Percentiles rank a stretch among this genome's conserved stretches.
Evolutionary conservation across 2,329 filamentous ascomycete species (phyloP).

Genomic region (Tympanopsis confertula): DNA sequence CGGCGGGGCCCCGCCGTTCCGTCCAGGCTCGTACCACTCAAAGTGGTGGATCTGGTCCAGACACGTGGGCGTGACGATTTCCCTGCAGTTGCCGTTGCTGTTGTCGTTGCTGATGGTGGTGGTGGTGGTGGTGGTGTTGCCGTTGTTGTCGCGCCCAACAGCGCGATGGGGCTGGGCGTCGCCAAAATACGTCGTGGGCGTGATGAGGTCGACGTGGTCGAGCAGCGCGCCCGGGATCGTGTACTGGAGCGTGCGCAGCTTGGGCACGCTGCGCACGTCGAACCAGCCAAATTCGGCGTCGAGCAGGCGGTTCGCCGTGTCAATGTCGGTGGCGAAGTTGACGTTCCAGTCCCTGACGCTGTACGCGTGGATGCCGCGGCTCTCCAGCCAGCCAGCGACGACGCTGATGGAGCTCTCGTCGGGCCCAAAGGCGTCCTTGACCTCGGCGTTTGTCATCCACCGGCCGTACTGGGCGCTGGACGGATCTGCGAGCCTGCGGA

Average conservation of each 20-base stretch:
- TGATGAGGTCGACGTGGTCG: not conserved
- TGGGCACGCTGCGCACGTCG: not conserved
- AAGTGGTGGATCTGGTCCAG: no score
- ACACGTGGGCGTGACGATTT: no score
- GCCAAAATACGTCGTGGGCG: no score
- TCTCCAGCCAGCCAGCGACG: not conserved
- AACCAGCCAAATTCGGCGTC: not conserved
- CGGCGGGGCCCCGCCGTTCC: no score
- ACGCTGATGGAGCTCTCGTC: conserved; percentile 1
- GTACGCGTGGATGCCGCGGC: not conserved
- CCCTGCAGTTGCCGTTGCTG: no score
- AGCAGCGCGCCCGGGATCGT: not conserved
- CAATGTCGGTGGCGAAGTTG: no score
- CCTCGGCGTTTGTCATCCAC: conserved; percentile 6
- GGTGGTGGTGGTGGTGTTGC: no score
- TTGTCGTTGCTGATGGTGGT: no score
- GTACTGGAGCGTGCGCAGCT: not conserved
- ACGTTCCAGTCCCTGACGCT: no score
- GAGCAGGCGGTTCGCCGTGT: not conserved
- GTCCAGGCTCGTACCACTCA: no score
- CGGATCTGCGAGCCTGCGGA: conserved; percentile 12
- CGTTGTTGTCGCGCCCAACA: no score
- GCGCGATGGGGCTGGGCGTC: no score
- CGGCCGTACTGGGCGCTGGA: conserved; percentile 5
- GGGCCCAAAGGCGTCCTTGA: conserved; percentile 5